Conservation (phyloP, 352 stramenopile genomes). For the Phytopythium ostracodes region DNA sequence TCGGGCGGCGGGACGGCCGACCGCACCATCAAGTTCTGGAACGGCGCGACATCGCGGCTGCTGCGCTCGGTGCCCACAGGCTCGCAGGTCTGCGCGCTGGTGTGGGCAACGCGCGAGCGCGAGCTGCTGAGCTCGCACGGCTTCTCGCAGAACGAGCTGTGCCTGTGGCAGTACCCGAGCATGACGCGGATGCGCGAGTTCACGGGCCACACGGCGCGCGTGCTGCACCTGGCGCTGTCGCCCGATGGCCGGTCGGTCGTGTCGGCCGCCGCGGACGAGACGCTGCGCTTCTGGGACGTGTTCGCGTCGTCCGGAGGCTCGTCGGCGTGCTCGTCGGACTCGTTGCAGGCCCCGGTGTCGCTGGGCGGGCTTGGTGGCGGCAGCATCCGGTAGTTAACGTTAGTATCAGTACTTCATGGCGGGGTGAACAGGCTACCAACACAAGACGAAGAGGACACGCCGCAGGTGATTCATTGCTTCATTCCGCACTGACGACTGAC, state of each 20-base stretch:
- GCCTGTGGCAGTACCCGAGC: conserved; percentile 94
- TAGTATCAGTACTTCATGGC: neutral
- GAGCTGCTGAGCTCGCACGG: conserved; percentile 95
- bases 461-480: neutral
- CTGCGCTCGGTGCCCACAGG: conserved; percentile 94
- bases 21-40: conserved; percentile 97
- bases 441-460: neutral
- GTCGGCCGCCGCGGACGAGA: conserved; percentile 95
- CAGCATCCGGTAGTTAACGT: conserved; percentile 6
- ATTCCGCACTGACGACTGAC: neutral
- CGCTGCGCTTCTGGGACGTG: conserved; percentile 96
- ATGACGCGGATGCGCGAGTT: conserved; percentile 94
- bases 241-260: conserved; percentile 91
- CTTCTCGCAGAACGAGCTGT: conserved; percentile 93
- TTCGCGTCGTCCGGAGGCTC: conserved; percentile 35
- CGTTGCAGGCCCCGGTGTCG: neutral
- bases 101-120: conserved; percentile 82
- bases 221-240: conserved; percentile 91
- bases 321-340: neutral
- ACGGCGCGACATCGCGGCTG: conserved; percentile 68
- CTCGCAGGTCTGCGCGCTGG: conserved; percentile 93
- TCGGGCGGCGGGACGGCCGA: conserved; percentile 94
- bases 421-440: neutral
- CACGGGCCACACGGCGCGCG: conserved; percentile 90
- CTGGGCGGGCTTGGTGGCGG: conserved; percentile 3